These are phyloP conservation scores for Phytophthora pisi DNA, from an alignment of 352 stramenopile genomes.

Conservation along the genomic window DNA sequence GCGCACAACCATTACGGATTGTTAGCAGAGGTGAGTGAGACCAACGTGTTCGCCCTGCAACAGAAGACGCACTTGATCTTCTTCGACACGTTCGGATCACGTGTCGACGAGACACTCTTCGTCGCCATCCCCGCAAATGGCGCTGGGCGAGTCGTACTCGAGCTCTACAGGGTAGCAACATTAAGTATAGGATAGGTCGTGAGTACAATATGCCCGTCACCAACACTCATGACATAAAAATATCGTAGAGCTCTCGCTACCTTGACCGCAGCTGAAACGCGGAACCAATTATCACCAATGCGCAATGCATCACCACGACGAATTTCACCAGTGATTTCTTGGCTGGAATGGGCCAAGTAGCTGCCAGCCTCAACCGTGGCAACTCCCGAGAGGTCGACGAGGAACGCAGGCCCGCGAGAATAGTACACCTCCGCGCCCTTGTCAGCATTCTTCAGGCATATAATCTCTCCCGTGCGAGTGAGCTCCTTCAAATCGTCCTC, in stretches of 20 bases:
- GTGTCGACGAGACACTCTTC: conserved; percentile 82
- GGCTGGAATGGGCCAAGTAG: conserved; percentile 65
- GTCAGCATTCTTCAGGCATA: conserved; percentile 86
- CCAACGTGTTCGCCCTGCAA: background rate
- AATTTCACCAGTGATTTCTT: conserved; percentile 74
- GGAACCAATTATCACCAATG: conserved; percentile 83
- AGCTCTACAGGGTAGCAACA: conserved; percentile 37
- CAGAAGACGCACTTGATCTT: conserved; percentile 63
- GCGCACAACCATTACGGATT: background rate
- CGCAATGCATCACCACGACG: conserved; percentile 76
- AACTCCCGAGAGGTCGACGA: conserved; percentile 77
- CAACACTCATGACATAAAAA: background rate
- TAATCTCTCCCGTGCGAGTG: conserved; percentile 76
- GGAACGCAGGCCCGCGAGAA: conserved; percentile 61
- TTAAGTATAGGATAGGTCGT: background rate
- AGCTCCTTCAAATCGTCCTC: conserved; percentile 82
- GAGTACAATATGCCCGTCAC: background rate
- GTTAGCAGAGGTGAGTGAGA: conserved; percentile 5
- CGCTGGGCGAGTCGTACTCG: conserved; percentile 62
- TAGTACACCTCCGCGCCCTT: conserved; percentile 84
- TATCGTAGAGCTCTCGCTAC: conserved; percentile 21
- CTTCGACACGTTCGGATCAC: conserved; percentile 81
- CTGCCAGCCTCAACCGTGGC: conserved; percentile 76
- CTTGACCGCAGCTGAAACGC: conserved; percentile 79
- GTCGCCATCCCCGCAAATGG: conserved; percentile 74